phyloP scores from a whole-genome alignment of 2,329 filamentous ascomycete species.

The Fonsecaea multimorphosa region DNA sequence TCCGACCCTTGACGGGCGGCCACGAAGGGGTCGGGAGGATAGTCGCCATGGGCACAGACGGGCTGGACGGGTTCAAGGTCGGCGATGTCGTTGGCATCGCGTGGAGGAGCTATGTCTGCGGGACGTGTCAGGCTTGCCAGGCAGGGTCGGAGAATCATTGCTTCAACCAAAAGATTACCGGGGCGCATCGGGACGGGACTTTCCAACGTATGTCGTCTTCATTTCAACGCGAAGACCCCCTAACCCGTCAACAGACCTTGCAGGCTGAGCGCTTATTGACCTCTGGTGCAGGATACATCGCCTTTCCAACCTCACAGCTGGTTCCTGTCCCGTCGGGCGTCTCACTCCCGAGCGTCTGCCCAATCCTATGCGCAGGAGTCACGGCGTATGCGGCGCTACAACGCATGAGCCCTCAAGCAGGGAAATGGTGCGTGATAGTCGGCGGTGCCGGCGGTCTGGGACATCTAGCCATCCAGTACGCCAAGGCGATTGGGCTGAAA shows the following conservation, averaged over 20 bases:
- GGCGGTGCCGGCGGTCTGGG: slow-evolving; percentile 17
- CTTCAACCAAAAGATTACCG: slow-evolving; percentile 17
- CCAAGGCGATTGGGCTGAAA: slow-evolving; percentile 10
- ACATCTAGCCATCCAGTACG: slow-evolving; percentile 22
- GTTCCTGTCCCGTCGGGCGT: slow-evolving; percentile 11
- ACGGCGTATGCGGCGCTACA: slow-evolving; percentile 11
- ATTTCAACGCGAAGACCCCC: not conserved
- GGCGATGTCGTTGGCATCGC: slow-evolving; percentile 18
- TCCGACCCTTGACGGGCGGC: slow-evolving; percentile 16
- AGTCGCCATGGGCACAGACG: slow-evolving; percentile 11
- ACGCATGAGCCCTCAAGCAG: slow-evolving; percentile 10
- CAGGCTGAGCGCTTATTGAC: not conserved
- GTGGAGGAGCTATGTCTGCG: slow-evolving; percentile 18
- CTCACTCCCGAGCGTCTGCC: slow-evolving; percentile 10
- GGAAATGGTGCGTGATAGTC: slow-evolving; percentile 19
- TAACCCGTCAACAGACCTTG: not conserved
- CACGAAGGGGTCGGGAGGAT: slow-evolving; percentile 21
- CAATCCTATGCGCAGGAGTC: slow-evolving; percentile 18
- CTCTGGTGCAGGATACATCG: slow-evolving; percentile 6
- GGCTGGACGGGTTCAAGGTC: slow-evolving; percentile 4
- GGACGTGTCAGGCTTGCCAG: slow-evolving; percentile 16
- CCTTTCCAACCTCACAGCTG: slow-evolving; percentile 20
- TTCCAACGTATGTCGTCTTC: slow-evolving; percentile 10
- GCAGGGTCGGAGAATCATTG: slow-evolving; percentile 20
- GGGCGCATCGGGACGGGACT: slow-evolving; percentile 16